Percentiles rank a stretch among this genome's conserved stretches.
phyloP scores from a whole-genome alignment of 306 rosid genomes.

The Begonia loranthoides region DNA sequence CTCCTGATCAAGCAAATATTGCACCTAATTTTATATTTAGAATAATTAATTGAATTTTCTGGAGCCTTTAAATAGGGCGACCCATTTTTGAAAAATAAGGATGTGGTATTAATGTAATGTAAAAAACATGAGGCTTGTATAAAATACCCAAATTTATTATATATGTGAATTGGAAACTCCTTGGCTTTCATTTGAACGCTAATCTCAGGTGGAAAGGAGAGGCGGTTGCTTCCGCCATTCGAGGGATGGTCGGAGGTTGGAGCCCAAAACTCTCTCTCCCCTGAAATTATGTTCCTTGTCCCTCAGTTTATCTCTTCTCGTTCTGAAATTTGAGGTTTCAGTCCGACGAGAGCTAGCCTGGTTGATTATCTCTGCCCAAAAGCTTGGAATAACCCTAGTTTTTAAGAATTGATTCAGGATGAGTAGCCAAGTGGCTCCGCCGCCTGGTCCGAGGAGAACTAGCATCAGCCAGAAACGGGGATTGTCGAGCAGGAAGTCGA shows the following conservation, averaged over 20 bases:
- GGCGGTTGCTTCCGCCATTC: neutral
- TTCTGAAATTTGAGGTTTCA: neutral
- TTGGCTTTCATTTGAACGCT: conserved; percentile 1
- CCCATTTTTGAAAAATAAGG: too few species aligned
- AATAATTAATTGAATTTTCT: too few species aligned
- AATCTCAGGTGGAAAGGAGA: neutral
- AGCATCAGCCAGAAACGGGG: conserved; percentile 32
- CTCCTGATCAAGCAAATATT: too few species aligned
- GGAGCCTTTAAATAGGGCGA: too few species aligned
- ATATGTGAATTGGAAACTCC: too few species aligned
- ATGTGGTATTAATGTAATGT: too few species aligned
- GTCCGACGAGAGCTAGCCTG: neutral
- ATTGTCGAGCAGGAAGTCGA: conserved; percentile 33
- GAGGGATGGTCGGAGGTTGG: conserved; percentile 1
- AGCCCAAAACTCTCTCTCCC: neutral
- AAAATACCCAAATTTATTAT: too few species aligned
- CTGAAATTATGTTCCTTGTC: neutral
- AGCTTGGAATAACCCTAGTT: neutral
- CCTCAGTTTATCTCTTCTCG: neutral
- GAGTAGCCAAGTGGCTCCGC: conserved; percentile 42
- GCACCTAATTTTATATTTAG: too few species aligned
- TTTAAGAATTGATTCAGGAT: conserved; percentile 19
- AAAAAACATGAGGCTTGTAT: too few species aligned
- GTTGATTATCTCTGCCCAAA: neutral
- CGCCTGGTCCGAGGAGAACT: conserved; percentile 28